Evolutionary conservation across 2,329 filamentous ascomycete species (phyloP), one percentile per base, ranked within the genome.

Genomic region (Talaromyces atroroseus): DNA sequence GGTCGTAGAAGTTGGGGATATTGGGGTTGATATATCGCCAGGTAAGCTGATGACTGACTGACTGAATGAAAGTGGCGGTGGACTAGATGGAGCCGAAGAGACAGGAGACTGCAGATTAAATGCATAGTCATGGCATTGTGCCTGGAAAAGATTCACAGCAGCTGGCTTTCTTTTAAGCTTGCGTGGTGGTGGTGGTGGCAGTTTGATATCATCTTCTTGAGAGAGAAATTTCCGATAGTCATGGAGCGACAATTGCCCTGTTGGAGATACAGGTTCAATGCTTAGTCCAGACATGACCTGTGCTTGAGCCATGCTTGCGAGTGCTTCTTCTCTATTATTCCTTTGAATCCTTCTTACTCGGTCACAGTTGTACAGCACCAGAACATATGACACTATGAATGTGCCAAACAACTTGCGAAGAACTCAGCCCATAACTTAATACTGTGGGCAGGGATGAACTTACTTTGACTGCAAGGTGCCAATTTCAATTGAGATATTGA

Each of bases 41-140:
- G 69, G 36, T 20, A 60, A 65, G 7, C 53, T 59, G 12, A 57
- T 45, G 14, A 59, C 57, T 12, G 71, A 73, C 57, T 68, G 69
- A 14, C 70, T 72, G 10, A 69, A 71, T 32, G 70, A 72, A 29
- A 73, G 57, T 14, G 71, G 69, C 46, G 71, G 71, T 18, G 71
- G 66, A 55, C 66, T 72, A 11, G 70, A 73, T 11, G 65, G 61
- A 40, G 59, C 53, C 1, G 68, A 71, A 1, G 68, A 68, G 7
- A 64, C 57, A 23, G 58, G 54, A 48, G 68, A 69, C 16, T 49
- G 51, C 11, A 50, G 21, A 6, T 49, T 36, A 45, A 32, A 57
- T 21, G 10, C 36, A 50, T 26, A 10, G 26, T 54, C 50, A 50
- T 58, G 51, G 14, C 56, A 45, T 20, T 60, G 50, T 21, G 56